These are phyloP conservation scores for Eremothecium gossypii DNA, from an alignment of 1,139 yeast species.

Conservation along the genomic window DNA sequence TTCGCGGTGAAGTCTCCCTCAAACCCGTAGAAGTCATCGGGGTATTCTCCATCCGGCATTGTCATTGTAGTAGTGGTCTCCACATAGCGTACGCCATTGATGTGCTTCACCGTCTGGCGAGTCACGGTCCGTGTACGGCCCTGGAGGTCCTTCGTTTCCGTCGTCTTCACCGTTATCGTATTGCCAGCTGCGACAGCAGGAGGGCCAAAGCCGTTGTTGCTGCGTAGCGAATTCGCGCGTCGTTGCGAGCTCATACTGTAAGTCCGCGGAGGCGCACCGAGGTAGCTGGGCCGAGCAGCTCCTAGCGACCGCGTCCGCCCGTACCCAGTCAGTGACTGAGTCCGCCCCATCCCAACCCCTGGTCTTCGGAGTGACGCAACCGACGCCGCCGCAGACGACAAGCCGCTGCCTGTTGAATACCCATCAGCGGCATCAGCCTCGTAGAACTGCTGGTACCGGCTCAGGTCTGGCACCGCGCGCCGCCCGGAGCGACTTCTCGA, in stretches of 20 bases:
- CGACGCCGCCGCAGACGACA: conserved; percentile 28
- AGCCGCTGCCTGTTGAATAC: conserved; percentile 16
- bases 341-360: conserved; percentile 6
- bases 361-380: conserved; percentile 15
- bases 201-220: conserved; percentile 19
- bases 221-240: conserved; percentile 4
- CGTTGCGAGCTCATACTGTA: conserved; percentile 6
- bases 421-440: conserved; percentile 15
- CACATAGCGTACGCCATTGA: conserved; percentile 27
- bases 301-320: not conserved
- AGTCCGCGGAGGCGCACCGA: conserved; percentile 6
- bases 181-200: conserved; percentile 1
- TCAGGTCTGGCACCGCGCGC: conserved; percentile 25
- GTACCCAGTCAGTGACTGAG: conserved; percentile 10
- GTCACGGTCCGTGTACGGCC: conserved; percentile 29
- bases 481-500: not conserved
- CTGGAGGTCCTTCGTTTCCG: conserved; percentile 24
- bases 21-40: conserved; percentile 27
- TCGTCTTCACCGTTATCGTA: conserved; percentile 26
- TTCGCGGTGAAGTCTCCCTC: conserved; percentile 20
- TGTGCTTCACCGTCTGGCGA: conserved; percentile 22
- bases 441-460: conserved; percentile 29
- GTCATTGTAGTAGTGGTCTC: conserved; percentile 29
- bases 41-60: conserved; percentile 14
- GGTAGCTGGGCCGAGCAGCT: conserved; percentile 3